Conservation (phyloP, 2,329 filamentous ascomycete genomes). For the Penicillium psychrosexuale region DNA sequence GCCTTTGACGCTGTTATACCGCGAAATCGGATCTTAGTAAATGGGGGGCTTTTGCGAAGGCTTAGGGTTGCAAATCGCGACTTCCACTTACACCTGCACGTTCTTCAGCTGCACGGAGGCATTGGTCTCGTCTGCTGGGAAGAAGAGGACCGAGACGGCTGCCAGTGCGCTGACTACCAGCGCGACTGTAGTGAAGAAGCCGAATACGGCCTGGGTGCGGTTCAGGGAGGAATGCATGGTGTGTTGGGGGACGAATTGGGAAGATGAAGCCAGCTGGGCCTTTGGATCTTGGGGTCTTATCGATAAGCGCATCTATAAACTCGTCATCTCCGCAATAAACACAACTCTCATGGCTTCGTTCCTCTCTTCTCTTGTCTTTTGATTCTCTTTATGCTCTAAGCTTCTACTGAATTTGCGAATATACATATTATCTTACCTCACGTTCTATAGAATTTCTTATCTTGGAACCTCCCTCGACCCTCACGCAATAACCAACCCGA, state of each 20-base stretch:
- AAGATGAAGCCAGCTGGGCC: conserved; percentile 31
- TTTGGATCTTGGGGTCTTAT: conserved; percentile 25
- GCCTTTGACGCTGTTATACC: conserved; percentile 66
- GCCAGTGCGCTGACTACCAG: conserved; percentile 77
- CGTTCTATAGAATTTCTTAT: neutral
- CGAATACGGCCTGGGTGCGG: conserved; percentile 87
- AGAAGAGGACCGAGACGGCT: conserved; percentile 69
- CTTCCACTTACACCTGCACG: conserved; percentile 71
- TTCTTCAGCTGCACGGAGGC: conserved; percentile 53
- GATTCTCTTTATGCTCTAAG: neutral
- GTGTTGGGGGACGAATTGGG: conserved; percentile 3
- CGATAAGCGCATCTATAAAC: conserved; percentile 12
- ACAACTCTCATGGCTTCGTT: neutral
- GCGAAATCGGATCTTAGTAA: neutral
- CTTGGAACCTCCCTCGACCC: neutral
- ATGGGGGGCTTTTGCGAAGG: neutral
- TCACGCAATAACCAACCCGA: neutral
- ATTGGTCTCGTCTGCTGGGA: conserved; percentile 56
- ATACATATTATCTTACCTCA: neutral
- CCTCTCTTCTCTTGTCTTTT: neutral
- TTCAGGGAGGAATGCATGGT: conserved; percentile 84
- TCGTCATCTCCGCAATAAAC: neutral
- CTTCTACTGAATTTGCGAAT: neutral
- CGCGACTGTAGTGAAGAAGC: conserved; percentile 94
- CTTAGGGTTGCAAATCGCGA: neutral